Percentiles rank a stretch among this genome's conserved stretches.
phyloP scores from a whole-genome alignment of 768 basidiomycete species.

The Suillus occidentalis region DNA sequence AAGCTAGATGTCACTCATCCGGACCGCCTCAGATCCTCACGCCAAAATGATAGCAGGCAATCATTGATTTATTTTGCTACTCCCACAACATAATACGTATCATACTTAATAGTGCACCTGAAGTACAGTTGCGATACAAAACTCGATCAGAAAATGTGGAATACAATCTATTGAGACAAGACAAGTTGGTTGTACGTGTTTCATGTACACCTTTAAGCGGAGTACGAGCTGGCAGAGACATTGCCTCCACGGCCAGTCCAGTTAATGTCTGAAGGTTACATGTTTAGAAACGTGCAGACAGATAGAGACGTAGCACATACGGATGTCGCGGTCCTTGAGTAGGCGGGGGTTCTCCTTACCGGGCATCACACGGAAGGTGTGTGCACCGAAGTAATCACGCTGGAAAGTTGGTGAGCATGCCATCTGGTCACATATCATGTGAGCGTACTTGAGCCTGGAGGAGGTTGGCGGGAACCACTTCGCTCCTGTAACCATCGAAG shows the following conservation, averaged over 20 bases:
- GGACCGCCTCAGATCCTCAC: background rate
- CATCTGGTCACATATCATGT: background rate
- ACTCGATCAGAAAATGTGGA: constrained; percentile 4
- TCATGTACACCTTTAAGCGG: constrained; percentile 43
- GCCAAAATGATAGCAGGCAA: background rate
- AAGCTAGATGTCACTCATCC: background rate
- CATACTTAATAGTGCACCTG: constrained; percentile 12
- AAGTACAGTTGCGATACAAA: constrained; percentile 16
- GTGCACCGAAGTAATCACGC: constrained; percentile 99
- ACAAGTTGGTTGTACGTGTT: background rate
- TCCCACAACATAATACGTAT: constrained; percentile 15
- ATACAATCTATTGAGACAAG: constrained; percentile 20
- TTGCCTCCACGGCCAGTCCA: constrained; percentile 98
- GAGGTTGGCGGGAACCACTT: constrained; percentile 90
- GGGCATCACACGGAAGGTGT: constrained; percentile 93
- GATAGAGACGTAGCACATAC: constrained; percentile 47
- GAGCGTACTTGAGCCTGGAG: constrained; percentile 81
- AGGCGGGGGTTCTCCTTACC: constrained; percentile 88
- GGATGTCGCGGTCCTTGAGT: constrained; percentile 82
- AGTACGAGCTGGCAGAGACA: constrained; percentile 88
- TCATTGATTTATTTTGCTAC: constrained; percentile 16
- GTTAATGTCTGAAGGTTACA: constrained; percentile 71
- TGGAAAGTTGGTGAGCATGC: constrained; percentile 27
- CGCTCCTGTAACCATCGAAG: constrained; percentile 98
- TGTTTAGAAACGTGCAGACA: constrained; percentile 8